Evolutionary conservation across 306 rosid genomes (phyloP), one percentile per base, ranked within the genome.

Genomic region (Prunus persica): DNA sequence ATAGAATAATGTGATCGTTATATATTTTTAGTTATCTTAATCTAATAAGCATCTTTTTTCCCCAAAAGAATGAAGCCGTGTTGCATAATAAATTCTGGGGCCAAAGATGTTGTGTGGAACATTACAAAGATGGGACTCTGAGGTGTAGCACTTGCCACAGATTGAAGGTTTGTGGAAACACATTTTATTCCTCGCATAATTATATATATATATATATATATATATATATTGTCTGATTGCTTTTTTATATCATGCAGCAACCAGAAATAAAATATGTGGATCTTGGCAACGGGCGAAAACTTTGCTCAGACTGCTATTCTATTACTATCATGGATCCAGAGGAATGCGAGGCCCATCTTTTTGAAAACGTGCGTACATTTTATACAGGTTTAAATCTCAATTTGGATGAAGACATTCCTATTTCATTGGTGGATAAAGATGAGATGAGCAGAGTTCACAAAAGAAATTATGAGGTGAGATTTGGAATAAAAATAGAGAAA

Each of bases 271-370:
- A n/a, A 56, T 8, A 66, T 11, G 32, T 41, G 27, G 20, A 66
- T 18, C 16, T 66, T 11, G 32, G 14, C 11, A 11, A 43, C 10
- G 71, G 16, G 16, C 16, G 52, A 5, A 11, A 66, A 20, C 71
- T 66, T 66, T 66, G 71, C 71, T 20, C 30, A 0, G 71, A 66
- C 43, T 66, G 71, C 19, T 41, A 41, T 66, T 43, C 19, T 66
- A 41, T 41, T 41, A 19, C 32, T 41, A 43, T 43, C 14, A 2
- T 20, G 16, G 71, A 66, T 66, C 19, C 2, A n/a, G 3, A 4
- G 13, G 18, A 66, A 11, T 41, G 22, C 8, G 9, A n/a, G 8
- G 0, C 19, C 1, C 2, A 38, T 38, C 6, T 66, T 13, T 41
- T n/a, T 43, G 20, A n/a, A 3, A 66, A 19, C 1, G 30, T 66